Conservation (phyloP, 352 stramenopile species). For the Globisporangium acanthophoron region DNA sequence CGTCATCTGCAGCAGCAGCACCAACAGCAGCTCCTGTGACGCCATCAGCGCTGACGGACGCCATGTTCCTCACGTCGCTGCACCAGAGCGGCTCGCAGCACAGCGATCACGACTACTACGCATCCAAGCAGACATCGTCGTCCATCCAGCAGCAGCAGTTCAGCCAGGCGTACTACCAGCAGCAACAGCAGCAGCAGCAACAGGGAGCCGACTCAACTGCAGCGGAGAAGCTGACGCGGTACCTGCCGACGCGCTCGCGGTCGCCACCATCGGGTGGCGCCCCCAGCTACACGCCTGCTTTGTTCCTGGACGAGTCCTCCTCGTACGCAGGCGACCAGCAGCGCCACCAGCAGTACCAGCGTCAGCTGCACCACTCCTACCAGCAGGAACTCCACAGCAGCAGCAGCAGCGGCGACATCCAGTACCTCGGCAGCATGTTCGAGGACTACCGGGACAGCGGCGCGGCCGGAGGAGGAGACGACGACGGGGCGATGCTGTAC, state of each 20-base stretch:
- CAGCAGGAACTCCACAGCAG: conserved; percentile 1
- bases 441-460: conserved; percentile 6
- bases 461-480: no score
- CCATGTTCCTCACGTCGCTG: conserved; percentile 46
- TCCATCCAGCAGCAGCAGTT: conserved; percentile 2
- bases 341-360: background rate
- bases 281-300: conserved; percentile 6
- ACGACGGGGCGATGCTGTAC: background rate
- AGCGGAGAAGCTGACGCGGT: conserved; percentile 30
- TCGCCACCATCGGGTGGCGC: background rate
- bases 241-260: conserved; percentile 19
- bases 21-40: conserved; percentile 12
- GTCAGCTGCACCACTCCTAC: background rate
- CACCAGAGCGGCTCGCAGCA: conserved; percentile 13
- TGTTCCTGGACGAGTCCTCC: conserved; percentile 17
- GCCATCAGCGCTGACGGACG: conserved; percentile 25
- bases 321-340: conserved; percentile 4
- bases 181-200: conserved; percentile 5
- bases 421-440: background rate
- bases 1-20: conserved; percentile 6
- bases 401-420: background rate
- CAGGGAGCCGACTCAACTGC: background rate
- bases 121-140: background rate
- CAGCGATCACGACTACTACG: conserved; percentile 4
- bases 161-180: background rate